A percentile compares a stretch with the other conserved stretches of the same genome.
phyloP scores from a whole-genome alignment of 2,329 filamentous ascomycete genomes.

The Fusarium torreyae region DNA sequence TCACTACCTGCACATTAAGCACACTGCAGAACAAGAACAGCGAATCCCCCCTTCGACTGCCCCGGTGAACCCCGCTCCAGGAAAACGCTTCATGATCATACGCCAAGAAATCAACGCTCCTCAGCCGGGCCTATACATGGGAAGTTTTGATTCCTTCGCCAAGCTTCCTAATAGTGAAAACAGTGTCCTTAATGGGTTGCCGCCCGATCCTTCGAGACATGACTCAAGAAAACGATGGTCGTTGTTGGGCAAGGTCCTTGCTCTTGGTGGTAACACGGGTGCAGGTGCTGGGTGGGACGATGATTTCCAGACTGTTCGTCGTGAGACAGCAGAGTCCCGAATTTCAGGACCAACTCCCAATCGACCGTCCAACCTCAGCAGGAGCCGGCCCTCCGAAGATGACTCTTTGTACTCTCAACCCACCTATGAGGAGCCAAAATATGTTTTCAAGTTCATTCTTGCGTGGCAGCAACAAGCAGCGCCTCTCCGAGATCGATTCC shows the following conservation, averaged over 20 bases:
- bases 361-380: conserved; percentile 54
- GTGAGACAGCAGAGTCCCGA: conserved; percentile 65
- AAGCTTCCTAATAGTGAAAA: conserved; percentile 48
- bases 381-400: conserved; percentile 61
- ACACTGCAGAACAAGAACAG: conserved; percentile 71
- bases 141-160: conserved; percentile 64
- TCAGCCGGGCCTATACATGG: conserved; percentile 64
- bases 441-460: conserved; percentile 82
- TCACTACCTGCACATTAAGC: conserved; percentile 82
- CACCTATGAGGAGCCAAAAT: conserved; percentile 69
- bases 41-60: conserved; percentile 78
- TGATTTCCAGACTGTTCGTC: conserved; percentile 65
- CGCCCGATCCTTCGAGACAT: conserved; percentile 48
- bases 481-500: conserved; percentile 72
- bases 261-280: conserved; percentile 47
- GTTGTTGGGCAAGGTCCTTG: conserved; percentile 74
- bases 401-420: conserved; percentile 71
- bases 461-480: conserved; percentile 73
- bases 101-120: conserved; percentile 76
- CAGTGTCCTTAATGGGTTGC: conserved; percentile 48
- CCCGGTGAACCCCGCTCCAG: conserved; percentile 87
- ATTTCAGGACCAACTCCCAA: conserved; percentile 41
- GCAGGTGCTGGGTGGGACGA: conserved; percentile 55
- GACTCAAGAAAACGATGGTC: conserved; percentile 74
- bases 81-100: conserved; percentile 89